Percentiles rank a stretch among this genome's conserved stretches.
phyloP scores from a whole-genome alignment of 2,329 filamentous ascomycete genomes.

The Canariomyces notabilis region DNA sequence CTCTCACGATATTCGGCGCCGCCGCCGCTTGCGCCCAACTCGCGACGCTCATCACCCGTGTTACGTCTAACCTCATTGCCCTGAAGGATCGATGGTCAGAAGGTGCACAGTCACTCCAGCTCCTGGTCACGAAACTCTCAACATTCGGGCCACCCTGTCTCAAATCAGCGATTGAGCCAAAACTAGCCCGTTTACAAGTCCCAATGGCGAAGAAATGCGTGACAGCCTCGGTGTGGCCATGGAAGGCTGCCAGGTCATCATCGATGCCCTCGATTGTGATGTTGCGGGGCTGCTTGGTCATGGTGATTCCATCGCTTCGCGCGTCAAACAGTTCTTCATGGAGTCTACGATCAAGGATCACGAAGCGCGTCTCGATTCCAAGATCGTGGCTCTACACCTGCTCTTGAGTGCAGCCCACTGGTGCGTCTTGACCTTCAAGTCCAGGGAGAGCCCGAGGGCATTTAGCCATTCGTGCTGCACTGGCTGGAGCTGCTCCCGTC shows the following conservation, averaged over 20 bases:
- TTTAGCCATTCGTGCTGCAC: too few relatives aligned
- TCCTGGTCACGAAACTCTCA: slow-evolving; percentile 4
- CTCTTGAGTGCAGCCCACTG: slow-evolving; percentile 4
- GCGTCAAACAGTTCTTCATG: slow-evolving; percentile 1
- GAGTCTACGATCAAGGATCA: slow-evolving; percentile 4
- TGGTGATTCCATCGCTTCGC: background rate
- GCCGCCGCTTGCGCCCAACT: slow-evolving; percentile 1
- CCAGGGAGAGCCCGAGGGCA: too few relatives aligned
- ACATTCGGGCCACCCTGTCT: slow-evolving; percentile 3
- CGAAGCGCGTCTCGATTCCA: slow-evolving; percentile 2
- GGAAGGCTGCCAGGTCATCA: slow-evolving; percentile 3
- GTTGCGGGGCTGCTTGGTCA: background rate
- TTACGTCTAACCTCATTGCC: background rate
- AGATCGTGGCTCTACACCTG: slow-evolving; percentile 1
- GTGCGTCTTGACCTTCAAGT: background rate
- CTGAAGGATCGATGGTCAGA: slow-evolving; percentile 5
- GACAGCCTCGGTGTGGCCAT: slow-evolving; percentile 5
- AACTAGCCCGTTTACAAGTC: slow-evolving; percentile 1
- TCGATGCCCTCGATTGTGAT: slow-evolving; percentile 6
- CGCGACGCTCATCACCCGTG: background rate
- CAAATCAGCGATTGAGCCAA: slow-evolving; percentile 10
- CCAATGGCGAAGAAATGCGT: slow-evolving; percentile 1
- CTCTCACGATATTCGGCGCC: slow-evolving; percentile 4
- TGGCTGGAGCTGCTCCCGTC: too few relatives aligned
- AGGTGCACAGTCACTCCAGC: slow-evolving; percentile 4